These are phyloP conservation scores for Anastatica hierochuntica DNA, from an alignment of 345 rosid genomes.

Conservation along the genomic window DNA sequence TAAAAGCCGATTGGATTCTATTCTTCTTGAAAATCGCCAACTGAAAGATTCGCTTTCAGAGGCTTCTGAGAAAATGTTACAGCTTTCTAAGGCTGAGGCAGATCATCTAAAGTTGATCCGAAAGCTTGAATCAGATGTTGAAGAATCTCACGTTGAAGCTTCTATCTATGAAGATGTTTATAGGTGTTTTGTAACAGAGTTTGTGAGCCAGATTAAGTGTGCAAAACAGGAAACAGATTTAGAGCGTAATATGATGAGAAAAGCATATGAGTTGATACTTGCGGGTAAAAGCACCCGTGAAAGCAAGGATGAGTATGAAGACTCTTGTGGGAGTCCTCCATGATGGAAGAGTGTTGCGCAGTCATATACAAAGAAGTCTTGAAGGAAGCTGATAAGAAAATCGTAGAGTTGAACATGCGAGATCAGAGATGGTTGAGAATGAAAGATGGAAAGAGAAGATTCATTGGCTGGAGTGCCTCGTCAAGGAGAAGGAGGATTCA, in stretches of 20 bases:
- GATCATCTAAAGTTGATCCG: constrained; percentile 27
- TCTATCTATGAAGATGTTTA: constrained; percentile 40
- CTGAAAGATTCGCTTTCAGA: constrained; percentile 47
- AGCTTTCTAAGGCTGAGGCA: constrained; percentile 33
- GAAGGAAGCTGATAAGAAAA: constrained; percentile 52
- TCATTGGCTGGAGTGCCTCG: constrained; percentile 19
- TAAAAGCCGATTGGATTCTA: constrained; percentile 42
- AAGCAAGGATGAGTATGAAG: constrained; percentile 33
- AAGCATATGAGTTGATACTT: constrained; percentile 32
- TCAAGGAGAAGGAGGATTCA: constrained; percentile 42
- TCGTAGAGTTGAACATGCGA: constrained; percentile 26
- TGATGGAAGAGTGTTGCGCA: constrained; percentile 34
- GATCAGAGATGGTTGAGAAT: constrained; percentile 35
- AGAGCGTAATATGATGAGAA: constrained; percentile 27
- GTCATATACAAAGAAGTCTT: constrained; percentile 39
- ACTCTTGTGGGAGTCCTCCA: constrained; percentile 35
- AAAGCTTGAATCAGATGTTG: constrained; percentile 33
- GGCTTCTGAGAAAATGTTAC: constrained; percentile 33
- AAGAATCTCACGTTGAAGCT: constrained; percentile 46
- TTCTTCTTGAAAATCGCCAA: constrained; percentile 38
- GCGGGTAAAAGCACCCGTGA: constrained; percentile 19
- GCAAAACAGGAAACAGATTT: constrained; percentile 27
- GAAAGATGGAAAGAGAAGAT: constrained; percentile 38
- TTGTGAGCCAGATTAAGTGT: constrained; percentile 26
- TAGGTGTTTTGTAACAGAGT: constrained; percentile 39